Conservation (phyloP, 495 filamentous ascomycete genomes). For the Neurospora tetrasperma region DNA sequence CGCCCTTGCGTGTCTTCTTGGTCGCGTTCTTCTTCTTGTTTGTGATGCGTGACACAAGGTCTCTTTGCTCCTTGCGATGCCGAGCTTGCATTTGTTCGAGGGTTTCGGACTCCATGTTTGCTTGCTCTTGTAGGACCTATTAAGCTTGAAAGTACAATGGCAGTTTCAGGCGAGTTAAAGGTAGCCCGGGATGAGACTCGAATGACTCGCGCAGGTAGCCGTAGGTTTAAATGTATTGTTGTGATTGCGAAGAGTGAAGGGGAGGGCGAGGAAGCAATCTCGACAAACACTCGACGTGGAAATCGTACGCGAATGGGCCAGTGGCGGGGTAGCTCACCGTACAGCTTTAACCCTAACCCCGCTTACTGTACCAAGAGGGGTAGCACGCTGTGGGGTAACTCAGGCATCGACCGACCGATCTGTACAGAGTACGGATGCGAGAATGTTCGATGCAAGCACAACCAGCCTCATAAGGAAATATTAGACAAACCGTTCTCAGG, state of each 20-base stretch:
- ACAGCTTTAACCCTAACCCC: neutral
- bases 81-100: slow-evolving; percentile 67
- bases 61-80: slow-evolving; percentile 81
- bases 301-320: neutral
- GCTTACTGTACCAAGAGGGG: neutral
- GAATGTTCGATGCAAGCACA: neutral
- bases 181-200: neutral
- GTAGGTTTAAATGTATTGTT: neutral
- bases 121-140: neutral
- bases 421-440: neutral
- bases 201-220: neutral
- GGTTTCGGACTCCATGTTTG: slow-evolving; percentile 26
- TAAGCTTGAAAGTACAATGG: neutral
- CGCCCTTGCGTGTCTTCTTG: slow-evolving; percentile 87
- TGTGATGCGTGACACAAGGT: slow-evolving; percentile 73
- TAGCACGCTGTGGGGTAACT: neutral
- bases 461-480: neutral
- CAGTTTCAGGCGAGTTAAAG: neutral
- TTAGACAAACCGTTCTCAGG: neutral
- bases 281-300: neutral
- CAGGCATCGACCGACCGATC: neutral
- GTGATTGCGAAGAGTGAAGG: neutral
- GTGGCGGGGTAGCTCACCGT: neutral
- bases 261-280: neutral
- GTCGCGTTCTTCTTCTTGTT: slow-evolving; percentile 93